These are phyloP conservation scores for Tetradesmus obliquus DNA, from an alignment of 139 green algal genomes.

Conservation along the genomic window DNA sequence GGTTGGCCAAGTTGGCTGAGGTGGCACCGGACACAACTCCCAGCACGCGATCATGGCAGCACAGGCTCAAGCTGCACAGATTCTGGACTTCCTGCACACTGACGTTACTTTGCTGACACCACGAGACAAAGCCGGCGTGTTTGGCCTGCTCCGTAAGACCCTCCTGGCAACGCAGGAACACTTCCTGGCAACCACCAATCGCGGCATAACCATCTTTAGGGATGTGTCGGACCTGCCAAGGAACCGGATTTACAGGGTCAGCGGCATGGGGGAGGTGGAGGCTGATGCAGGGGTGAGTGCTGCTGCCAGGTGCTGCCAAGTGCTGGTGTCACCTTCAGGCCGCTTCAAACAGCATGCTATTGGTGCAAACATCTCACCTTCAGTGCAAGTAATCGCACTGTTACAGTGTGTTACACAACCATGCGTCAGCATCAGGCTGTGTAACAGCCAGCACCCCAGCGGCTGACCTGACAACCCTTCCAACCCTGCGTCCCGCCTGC, in stretches of 20 bases:
- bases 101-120: not conserved
- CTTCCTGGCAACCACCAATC: not conserved
- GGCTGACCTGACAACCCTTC: too few species aligned
- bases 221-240: slow-evolving; percentile 12
- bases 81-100: not conserved
- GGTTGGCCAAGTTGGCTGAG: not conserved
- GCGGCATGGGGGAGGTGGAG: slow-evolving; percentile 29
- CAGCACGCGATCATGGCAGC: not conserved
- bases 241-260: slow-evolving; percentile 26
- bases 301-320: not conserved
- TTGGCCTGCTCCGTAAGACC: not conserved
- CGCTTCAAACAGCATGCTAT: too few species aligned
- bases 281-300: slow-evolving; percentile 6
- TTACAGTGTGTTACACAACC: not conserved
- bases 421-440: too few species aligned
- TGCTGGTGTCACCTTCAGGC: too few species aligned
- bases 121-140: slow-evolving; percentile 1
- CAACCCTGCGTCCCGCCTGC: too few species aligned
- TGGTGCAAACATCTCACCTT: too few species aligned
- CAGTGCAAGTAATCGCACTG: too few species aligned
- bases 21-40: not conserved
- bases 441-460: too few species aligned
- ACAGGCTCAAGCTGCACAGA: not conserved
- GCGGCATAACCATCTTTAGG: slow-evolving; percentile 19
- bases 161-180: not conserved